Conservation (phyloP, 192 early-diverging fungal species). For the Backusella parvicylindrica region DNA sequence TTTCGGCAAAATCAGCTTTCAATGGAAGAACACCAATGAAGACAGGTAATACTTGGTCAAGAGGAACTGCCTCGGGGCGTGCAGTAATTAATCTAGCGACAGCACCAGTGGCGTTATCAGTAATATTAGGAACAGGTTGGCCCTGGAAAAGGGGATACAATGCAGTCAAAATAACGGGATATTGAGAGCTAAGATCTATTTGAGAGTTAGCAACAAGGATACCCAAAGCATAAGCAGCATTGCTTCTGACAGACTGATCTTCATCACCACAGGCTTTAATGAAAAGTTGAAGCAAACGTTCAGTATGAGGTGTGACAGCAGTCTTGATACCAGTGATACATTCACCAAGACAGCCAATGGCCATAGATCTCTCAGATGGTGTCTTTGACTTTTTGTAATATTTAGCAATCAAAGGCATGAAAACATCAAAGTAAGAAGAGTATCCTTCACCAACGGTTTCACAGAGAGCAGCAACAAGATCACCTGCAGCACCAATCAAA, state of each 20-base stretch:
- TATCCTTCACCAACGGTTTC: conserved; percentile 73
- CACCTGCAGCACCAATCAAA: conserved; percentile 74
- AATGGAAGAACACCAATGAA: conserved; percentile 68
- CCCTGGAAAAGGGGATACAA: conserved; percentile 61
- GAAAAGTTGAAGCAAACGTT: conserved; percentile 68
- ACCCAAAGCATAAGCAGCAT: conserved; percentile 81
- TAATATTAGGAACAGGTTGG: conserved; percentile 47
- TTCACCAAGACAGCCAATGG: conserved; percentile 85
- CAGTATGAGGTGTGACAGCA: conserved; percentile 56
- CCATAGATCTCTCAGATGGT: conserved; percentile 83
- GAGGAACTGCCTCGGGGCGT: conserved; percentile 64
- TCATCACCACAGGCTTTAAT: conserved; percentile 70
- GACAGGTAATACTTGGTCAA: conserved; percentile 67
- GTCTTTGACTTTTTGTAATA: conserved; percentile 75
- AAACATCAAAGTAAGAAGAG: conserved; percentile 69
- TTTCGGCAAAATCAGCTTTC: conserved; percentile 74
- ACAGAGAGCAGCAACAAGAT: conserved; percentile 78
- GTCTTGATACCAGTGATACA: conserved; percentile 59
- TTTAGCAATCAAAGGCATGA: conserved; percentile 76
- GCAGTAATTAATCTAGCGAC: conserved; percentile 72
- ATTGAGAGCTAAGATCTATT: conserved; percentile 65
- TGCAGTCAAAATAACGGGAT: conserved; percentile 55
- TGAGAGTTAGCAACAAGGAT: conserved; percentile 64
- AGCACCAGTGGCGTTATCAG: conserved; percentile 80
- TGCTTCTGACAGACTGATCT: conserved; percentile 82